These are phyloP conservation scores for Amaranthus hypochondriacus DNA, from an alignment of 148 eudicot genomes.

Conservation along the genomic window DNA sequence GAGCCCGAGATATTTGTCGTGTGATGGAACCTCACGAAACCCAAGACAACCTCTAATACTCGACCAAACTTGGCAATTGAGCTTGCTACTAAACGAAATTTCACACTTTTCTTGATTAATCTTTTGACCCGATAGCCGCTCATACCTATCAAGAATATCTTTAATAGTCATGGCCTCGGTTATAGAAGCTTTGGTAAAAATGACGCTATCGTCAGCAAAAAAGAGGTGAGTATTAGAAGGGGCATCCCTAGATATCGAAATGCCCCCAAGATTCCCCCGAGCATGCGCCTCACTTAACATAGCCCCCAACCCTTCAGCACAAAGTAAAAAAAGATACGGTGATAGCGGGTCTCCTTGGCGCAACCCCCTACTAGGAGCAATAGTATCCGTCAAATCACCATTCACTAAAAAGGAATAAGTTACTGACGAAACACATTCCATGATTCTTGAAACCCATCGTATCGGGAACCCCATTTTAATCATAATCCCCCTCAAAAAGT, in stretches of 20 bases:
- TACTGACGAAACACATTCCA: background rate
- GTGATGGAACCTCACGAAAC: background rate
- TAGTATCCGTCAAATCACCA: background rate
- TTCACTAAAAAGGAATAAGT: background rate
- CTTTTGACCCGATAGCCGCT: background rate
- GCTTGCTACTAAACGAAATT: background rate
- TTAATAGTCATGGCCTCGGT: background rate
- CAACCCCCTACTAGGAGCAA: background rate
- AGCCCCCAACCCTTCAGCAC: no score
- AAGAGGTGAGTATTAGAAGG: background rate
- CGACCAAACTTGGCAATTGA: background rate
- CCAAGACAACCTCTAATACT: background rate
- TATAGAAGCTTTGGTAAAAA: background rate
- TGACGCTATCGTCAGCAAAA: background rate
- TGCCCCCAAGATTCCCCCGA: background rate
- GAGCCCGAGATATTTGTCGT: background rate
- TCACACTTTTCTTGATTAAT: background rate
- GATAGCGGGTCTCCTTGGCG: background rate
- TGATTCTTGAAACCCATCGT: background rate
- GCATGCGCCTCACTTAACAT: accelerated
- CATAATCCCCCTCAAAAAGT: background rate
- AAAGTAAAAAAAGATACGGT: background rate
- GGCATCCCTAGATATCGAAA: background rate
- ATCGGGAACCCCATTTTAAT: background rate
- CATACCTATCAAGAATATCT: background rate